Conservation (phyloP, 2,329 filamentous ascomycete species). For the Penicillium brasilianum region DNA sequence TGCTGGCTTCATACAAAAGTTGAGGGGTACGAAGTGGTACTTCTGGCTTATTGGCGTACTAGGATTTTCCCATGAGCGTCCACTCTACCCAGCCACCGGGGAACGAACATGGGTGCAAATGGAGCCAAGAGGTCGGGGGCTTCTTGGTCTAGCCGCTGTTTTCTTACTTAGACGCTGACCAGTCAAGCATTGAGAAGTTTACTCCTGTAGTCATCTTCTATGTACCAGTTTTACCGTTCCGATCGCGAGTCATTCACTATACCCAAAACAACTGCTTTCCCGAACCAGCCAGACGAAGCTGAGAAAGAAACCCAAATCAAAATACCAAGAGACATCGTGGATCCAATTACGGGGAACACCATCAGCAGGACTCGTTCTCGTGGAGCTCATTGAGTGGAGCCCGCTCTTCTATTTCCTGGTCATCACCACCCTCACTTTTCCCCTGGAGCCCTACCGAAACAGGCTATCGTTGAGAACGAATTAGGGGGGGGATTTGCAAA, state of each 20-base stretch:
- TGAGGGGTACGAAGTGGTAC: not conserved
- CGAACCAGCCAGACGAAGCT: not conserved
- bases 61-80: conserved; percentile 8
- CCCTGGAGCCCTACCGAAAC: not conserved
- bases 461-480: not conserved
- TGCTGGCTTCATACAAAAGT: not conserved
- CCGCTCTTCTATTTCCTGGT: conserved; percentile 4
- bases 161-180: not conserved
- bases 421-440: not conserved
- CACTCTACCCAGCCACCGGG: conserved; percentile 5
- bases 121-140: not conserved
- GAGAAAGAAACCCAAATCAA: not conserved
- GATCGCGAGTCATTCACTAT: not conserved
- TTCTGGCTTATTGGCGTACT: conserved; percentile 11
- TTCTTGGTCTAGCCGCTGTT: not conserved
- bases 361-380: not conserved
- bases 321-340: not conserved
- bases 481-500: not conserved
- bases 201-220: not conserved
- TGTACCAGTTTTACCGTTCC: not conserved
- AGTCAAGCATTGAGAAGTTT: not conserved
- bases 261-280: not conserved
- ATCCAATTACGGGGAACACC: conserved; percentile 12
- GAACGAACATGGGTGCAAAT: not conserved
- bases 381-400: conserved; percentile 10